These are phyloP conservation scores for Hordeum vulgare DNA, from an alignment of 176 grass and related monocot species.

Conservation along the genomic window MorexV3_pseudomolecules_assembly NC_058521.1:575754944-575755443, in stretches of 20 bases:
- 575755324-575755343: neutral
- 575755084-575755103: constrained; percentile 47
- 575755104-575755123: constrained; percentile 37
- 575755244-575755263: neutral
- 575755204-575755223: neutral
- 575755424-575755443: neutral
- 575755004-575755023: constrained; percentile 62
- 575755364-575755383: neutral
- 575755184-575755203: neutral
- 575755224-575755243: constrained; percentile 71
- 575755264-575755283: constrained; percentile 11
- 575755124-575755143: neutral
- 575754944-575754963: no score
- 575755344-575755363: no score
- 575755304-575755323: neutral
- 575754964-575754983: constrained; percentile 44
- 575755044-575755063: constrained; percentile 69
- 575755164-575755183: no score
- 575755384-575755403: neutral
- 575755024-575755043: constrained; percentile 57
- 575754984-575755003: constrained; percentile 63
- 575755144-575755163: neutral
- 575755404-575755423: neutral
- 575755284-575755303: neutral
- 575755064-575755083: constrained; percentile 63